Evolutionary conservation across 2,329 filamentous ascomycete species (phyloP), one percentile per base, ranked within the genome.

Genomic region (Xylaria sp.): DNA sequence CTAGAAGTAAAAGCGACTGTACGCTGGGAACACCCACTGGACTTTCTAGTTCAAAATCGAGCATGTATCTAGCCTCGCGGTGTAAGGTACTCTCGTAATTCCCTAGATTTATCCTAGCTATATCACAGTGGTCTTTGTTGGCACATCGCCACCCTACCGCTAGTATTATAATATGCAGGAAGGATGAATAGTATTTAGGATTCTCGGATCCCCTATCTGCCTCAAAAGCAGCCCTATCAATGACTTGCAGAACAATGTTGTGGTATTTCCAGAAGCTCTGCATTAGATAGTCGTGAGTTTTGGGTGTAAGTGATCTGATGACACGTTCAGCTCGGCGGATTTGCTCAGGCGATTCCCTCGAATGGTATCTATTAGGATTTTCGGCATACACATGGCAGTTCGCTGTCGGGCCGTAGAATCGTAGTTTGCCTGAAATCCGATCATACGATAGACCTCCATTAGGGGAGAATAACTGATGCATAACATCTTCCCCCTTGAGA

Each of bases 201-300:
- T 43, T 65, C 41, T 72, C 65, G 20, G 68, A 70, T 48, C 63
- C 70, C 46, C 46, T 68, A 43, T 70, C 68, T 32, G 65, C 66
- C 30, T 72, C 70, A n/a, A 72, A 72, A 2, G 63, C 65, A 18
- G 55, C 48, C 59, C 34, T 64, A 55, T 72, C 70, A 41, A 72
- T 30, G 15, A 72, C 63, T 52, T 67, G 70, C 4, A 70, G 34
- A n/a, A 66, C 58, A n/a, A 43, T 63, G 36, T 72, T 72, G 32
- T 72, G 61, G 32, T 65, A 63, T 13, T 66, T 63, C 70, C 70
- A 72, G 48, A 70, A 72, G 23, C 53, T 69, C 32, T 70, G 68
- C 70, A 72, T 72, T 25, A 72, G 58, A 20, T 67, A 63, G 48
- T 72, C 68, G 15, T 70, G 58, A 1, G 70, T 70, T 55, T 72